Base-by-base conservation (phyloP, 2,329 filamentous ascomycete genomes). In the Sclerotiophoma versabilis region DNA sequence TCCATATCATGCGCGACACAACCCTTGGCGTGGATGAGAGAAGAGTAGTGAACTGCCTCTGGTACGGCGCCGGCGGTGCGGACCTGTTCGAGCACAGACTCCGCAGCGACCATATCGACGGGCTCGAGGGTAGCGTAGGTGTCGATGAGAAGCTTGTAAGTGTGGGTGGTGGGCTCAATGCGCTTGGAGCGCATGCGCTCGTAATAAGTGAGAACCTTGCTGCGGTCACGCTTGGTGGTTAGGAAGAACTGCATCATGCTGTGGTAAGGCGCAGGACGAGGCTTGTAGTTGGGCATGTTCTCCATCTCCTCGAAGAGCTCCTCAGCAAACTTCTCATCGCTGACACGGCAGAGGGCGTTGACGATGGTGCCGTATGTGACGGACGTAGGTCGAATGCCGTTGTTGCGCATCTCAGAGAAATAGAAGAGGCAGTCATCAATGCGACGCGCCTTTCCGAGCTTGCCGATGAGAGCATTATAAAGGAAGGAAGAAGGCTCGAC, bases 241-340 rank as follows among this genome's bases (percentile, higher is more conserved):
- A 98, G 82, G 85, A 98, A 99, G 80, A 96, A 98, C 75, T 99
- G 95, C 87, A 99, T 99, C 87, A 99, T 90, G 77, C 92, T 96
- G 82, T 99, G 97, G 83, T 99, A 99, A 0, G 95, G 95, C 20
- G 95, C 95, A 22, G 95, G 93, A 9, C 95, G 89, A 33, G 95
- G 92, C 82, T 97, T 98, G 85, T 99, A 99, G 81, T 99, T 99
- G 52, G 92, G 89, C 89, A 96, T 96, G 39, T 89, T 87, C 80
- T 99, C 95, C 95, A 99, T 99, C 80, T 99, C 95, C 71, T 98
- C 92, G 71, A 99, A 99, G 66, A 98, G 86, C 77, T 98, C 92
- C 72, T 97, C 95, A 23, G 95, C 95, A 73, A 97, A 96, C 72
- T 93, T 96, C 79, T 98, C 93, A 66, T 99, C 95, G 64, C 92